These are phyloP conservation scores for Saccharomyces hybrid DNA, from an alignment of 1,139 yeast species.

Conservation along the genomic window DNA sequence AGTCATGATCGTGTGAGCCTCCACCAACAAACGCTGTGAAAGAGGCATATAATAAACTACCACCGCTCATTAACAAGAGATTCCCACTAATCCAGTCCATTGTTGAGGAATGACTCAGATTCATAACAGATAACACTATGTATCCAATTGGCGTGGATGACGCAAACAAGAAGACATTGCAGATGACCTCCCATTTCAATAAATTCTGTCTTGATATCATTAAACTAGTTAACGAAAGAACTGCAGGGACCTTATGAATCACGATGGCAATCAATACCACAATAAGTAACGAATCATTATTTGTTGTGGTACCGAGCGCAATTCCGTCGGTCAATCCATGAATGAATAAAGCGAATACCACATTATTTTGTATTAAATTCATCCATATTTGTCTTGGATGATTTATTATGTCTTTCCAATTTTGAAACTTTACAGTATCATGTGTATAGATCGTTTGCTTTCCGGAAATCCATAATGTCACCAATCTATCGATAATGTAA, in stretches of 20 bases:
- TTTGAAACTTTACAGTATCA: slow-evolving; percentile 9
- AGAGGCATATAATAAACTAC: slow-evolving; percentile 31
- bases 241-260: slow-evolving; percentile 58
- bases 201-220: slow-evolving; percentile 30
- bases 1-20: slow-evolving; percentile 11
- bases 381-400: slow-evolving; percentile 18
- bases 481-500: slow-evolving; percentile 25
- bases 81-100: slow-evolving; percentile 29
- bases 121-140: slow-evolving; percentile 21
- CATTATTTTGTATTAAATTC: slow-evolving; percentile 32
- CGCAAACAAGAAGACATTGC: slow-evolving; percentile 30
- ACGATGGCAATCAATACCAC: slow-evolving; percentile 47
- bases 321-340: slow-evolving; percentile 61
- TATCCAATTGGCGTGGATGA: slow-evolving; percentile 31
- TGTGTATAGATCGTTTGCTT: background rate
- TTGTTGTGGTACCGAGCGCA: slow-evolving; percentile 50
- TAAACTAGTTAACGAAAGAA: slow-evolving; percentile 46
- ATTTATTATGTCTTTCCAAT: slow-evolving; percentile 16
- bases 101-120: slow-evolving; percentile 20
- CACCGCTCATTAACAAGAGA: slow-evolving; percentile 30
- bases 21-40: slow-evolving; percentile 27
- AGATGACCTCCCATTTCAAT: slow-evolving; percentile 24
- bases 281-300: slow-evolving; percentile 38
- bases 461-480: slow-evolving; percentile 1
- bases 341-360: slow-evolving; percentile 49